Conservation (phyloP, 139 green algal species). For the Penium margaritaceum region DNA sequence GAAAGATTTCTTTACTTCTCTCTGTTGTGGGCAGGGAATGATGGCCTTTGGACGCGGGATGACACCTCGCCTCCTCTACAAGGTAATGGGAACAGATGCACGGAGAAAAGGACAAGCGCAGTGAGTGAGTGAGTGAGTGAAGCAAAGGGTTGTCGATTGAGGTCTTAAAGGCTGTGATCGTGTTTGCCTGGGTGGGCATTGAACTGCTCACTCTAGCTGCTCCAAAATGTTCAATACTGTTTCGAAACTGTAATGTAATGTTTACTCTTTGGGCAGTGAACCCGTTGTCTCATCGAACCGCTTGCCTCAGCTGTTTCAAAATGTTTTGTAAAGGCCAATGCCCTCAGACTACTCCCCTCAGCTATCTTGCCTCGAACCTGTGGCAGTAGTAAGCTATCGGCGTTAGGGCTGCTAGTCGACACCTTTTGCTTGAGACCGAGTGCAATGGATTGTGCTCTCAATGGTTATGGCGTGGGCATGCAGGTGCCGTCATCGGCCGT, state of each 20-base stretch:
- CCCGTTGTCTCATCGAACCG: too few species aligned
- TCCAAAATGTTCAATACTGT: too few species aligned
- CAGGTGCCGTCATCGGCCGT: slow-evolving; percentile 34
- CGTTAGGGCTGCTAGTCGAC: background rate
- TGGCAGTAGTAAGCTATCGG: background rate
- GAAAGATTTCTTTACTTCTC: background rate
- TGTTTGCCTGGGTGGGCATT: too few species aligned
- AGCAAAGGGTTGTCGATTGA: background rate
- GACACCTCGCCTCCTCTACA: slow-evolving; percentile 27
- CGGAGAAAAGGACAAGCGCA: background rate
- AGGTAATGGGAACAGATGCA: slow-evolving; percentile 3
- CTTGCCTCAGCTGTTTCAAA: background rate
- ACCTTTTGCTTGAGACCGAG: background rate
- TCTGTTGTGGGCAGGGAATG: slow-evolving; percentile 21
- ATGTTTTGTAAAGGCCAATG: too few species aligned
- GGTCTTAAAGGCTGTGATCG: background rate
- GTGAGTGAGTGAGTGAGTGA: background rate
- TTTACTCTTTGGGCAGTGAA: too few species aligned
- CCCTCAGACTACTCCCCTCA: too few species aligned
- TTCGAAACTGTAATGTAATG: too few species aligned
- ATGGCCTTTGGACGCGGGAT: slow-evolving; percentile 21
- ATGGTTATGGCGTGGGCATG: background rate
- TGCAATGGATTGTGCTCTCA: background rate
- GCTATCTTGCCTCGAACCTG: background rate
- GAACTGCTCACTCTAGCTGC: too few species aligned